Conservation (phyloP, 306 rosid genomes). For the Pterocarpus santalinus region DNA sequence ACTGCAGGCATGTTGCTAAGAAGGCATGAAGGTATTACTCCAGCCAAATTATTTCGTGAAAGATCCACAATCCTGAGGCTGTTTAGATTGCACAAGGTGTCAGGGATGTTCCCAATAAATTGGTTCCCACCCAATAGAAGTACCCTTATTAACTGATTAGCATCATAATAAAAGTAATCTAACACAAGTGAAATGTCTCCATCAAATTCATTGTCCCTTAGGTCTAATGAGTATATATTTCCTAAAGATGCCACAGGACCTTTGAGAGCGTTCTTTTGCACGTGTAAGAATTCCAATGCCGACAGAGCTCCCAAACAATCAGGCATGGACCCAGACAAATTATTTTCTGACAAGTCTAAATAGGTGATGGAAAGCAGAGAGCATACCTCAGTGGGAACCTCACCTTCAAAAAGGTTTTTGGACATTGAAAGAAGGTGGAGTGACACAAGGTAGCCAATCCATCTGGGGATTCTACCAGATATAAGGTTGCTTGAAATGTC, state of each 20-base stretch:
- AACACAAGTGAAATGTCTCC: background rate
- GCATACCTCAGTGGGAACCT: background rate
- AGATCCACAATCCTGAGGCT: background rate
- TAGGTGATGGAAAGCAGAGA: no score
- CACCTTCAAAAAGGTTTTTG: background rate
- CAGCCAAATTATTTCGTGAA: background rate
- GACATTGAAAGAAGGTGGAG: background rate
- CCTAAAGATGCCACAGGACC: background rate
- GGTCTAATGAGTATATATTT: background rate
- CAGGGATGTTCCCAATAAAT: conserved; percentile 19
- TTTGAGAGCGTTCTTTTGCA: background rate
- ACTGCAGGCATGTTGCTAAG: background rate
- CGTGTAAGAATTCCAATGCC: background rate
- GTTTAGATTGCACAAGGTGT: background rate
- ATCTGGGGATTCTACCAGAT: background rate
- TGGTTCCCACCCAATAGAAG: conserved; percentile 8
- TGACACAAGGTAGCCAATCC: background rate
- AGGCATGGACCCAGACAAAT: background rate
- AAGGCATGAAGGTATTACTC: background rate
- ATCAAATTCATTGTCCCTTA: background rate
- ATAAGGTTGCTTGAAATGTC: background rate
- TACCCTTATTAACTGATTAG: background rate
- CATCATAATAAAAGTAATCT: no score
- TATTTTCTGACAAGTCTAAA: background rate
- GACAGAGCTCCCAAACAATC: background rate